phyloP scores from a whole-genome alignment of 202 grass and related monocot species.

The Setaria viridis region DNA sequence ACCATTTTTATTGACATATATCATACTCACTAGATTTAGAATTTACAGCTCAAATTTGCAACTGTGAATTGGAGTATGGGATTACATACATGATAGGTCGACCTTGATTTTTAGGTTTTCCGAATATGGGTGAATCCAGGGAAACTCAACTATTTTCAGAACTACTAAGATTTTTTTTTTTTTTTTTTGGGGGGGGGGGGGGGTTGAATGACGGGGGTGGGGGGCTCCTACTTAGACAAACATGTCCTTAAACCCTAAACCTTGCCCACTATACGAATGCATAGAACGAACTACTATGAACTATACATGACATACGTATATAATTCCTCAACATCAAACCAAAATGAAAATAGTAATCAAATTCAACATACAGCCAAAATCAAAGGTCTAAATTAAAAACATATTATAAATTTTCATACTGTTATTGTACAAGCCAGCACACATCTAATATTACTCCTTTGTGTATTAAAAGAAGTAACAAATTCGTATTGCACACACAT shows the following conservation, averaged over 20 bases:
- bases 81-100: too few relatives aligned
- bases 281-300: not conserved
- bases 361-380: not conserved
- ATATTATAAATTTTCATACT: constrained; percentile 3
- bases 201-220: too few relatives aligned
- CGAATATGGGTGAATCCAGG: too few relatives aligned
- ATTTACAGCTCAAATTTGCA: not conserved
- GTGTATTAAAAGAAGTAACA: constrained; percentile 50
- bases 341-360: not conserved
- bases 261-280: not conserved
- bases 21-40: not conserved
- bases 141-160: too few relatives aligned
- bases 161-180: too few relatives aligned
- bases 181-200: too few relatives aligned
- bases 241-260: not conserved
- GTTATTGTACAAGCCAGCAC: constrained; percentile 57
- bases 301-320: not conserved
- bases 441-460: constrained; percentile 45
- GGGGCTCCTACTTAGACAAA: not conserved
- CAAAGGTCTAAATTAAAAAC: not conserved
- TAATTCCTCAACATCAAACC: not conserved
- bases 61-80: not conserved
- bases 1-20: not conserved
- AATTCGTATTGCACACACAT: constrained; percentile 39
- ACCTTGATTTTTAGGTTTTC: too few relatives aligned